Percentiles rank a stretch among this genome's conserved stretches.
Conservation (phyloP, 2,329 filamentous ascomycete genomes). For the Calonectria multiphialidica region DNA sequence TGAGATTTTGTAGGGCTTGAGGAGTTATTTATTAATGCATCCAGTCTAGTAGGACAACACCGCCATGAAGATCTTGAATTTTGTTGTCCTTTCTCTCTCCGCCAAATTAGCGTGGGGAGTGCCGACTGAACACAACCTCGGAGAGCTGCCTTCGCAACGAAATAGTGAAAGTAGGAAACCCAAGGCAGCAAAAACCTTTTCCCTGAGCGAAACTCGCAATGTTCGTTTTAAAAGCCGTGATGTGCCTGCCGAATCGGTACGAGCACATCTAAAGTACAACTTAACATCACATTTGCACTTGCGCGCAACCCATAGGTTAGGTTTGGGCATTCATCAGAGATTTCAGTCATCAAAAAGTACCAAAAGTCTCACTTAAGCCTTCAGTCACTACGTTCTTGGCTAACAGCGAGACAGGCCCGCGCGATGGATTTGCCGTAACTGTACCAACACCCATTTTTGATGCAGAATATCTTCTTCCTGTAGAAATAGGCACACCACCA, state of each 20-base stretch:
- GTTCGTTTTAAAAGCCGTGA: neutral
- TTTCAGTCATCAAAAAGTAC: neutral
- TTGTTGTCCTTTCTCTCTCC: neutral
- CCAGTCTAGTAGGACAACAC: neutral
- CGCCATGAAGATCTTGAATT: neutral
- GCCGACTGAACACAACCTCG: neutral
- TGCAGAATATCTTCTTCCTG: constrained; percentile 52
- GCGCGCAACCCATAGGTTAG: neutral
- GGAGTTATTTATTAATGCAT: no score
- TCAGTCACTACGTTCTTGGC: neutral
- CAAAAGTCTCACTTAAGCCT: no score
- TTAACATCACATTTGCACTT: neutral
- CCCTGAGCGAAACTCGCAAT: neutral
- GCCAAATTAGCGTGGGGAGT: neutral
- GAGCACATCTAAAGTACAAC: neutral
- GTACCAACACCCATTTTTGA: constrained; percentile 36
- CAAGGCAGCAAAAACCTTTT: neutral
- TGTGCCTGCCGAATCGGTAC: neutral
- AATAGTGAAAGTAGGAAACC: neutral
- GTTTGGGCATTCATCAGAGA: neutral
- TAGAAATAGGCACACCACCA: constrained; percentile 57
- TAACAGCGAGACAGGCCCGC: neutral
- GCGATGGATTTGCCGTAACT: neutral
- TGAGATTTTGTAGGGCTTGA: neutral
- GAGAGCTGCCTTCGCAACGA: neutral